Base-by-base conservation (phyloP, 495 filamentous ascomycete genomes). In the Trichoderma parareesei region DNA sequence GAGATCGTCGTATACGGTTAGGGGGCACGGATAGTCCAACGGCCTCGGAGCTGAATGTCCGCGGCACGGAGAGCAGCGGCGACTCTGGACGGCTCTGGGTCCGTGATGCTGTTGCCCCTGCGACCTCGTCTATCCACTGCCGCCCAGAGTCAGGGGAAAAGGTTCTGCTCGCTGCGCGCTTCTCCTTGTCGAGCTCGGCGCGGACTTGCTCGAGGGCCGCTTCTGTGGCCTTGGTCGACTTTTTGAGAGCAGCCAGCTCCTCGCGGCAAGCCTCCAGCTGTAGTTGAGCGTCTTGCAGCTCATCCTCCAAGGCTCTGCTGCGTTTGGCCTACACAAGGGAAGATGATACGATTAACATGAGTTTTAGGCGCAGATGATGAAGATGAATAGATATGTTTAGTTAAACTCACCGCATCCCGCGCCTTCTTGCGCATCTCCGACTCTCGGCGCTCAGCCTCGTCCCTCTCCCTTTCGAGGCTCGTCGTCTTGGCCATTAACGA, bases 391-490 rank as follows among this genome's bases (percentile, higher is more conserved):
- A 2, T 6, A 20, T 57, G 7, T 5, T 10, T 0, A 57, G 20
- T 37, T 43, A 38, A 11, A 75, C 87, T 75, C 81, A 95, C 91
- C 68, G 86, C 79, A 71, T 98, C 94, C 60, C 95, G 84, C 63
- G 92, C 88, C 77, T 94, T 97, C 69, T 86, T 85, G 65, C 95
- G 79, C 69, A 93, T 81, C 20, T 98, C 95, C 4, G 81, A 85
- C 76, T 99, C 95, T 66, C 89, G 87, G 67, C 87, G 87, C n/a
- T 84, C 76, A 37, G 88, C 79, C 66, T 98, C 93, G 70, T 98
- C 93, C 55, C 92, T 79, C 70, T 99, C 95, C 71, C 87, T 92
- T 71, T 99, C 94, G 10, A 97, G 78, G 63, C 78, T 86, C 1
- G 85, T 80, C 38, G 95, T 80, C 57, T 92, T 82, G 27, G 88